Base-by-base conservation (phyloP, 495 filamentous ascomycete species). In the Penicillium pulvis region DNA sequence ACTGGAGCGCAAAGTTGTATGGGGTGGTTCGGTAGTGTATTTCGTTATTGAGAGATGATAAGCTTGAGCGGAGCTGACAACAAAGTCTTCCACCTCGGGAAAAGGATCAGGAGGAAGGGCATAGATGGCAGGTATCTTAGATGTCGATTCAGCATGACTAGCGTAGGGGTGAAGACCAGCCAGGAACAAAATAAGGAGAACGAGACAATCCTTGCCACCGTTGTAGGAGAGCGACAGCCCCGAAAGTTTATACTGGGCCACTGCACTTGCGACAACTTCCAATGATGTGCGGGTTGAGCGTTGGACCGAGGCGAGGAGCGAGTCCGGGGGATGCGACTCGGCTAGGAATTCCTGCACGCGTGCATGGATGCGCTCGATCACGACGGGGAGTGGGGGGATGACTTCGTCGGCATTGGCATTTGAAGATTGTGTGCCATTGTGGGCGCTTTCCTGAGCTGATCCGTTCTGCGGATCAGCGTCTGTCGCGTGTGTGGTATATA, bases 151-250 rank as follows among this genome's bases (percentile, higher is more conserved):
- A 19, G 49, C 12, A 17, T 60, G 56, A 11, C 31, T 53, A 45
- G 47, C 62, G 23, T 64, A 61, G 17, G 65, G 66, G 57, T 70
- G 67, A 26, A 96, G 80, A 56, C 85, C 83, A 59, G 87, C 85
- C 63, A 98, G 85, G 73, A 93, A 91, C 57, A 97, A 80, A 63
- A 98, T 78, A n/a, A 98, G 81, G 10, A 97, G 85, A 55, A 97
- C 90, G 24, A 97, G 86, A 67, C 94, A 98, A 83, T 98, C 94
- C 72, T 98, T 98, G 45, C 94, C 94, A 75, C 94, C 94, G 63
- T 98, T 98, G 71, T 97, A 98, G 48, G 95, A 95, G 57, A 98
- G 79, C 10, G 93, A 92, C 47, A 98, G 79, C 62, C 95, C 82
- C 48, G 87, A 78, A 54, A 88, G 83, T 82, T 81, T 80, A 69